These are phyloP conservation scores for Pythium aquatile DNA, from an alignment of 352 stramenopile genomes.

Conservation along the genomic window DNA sequence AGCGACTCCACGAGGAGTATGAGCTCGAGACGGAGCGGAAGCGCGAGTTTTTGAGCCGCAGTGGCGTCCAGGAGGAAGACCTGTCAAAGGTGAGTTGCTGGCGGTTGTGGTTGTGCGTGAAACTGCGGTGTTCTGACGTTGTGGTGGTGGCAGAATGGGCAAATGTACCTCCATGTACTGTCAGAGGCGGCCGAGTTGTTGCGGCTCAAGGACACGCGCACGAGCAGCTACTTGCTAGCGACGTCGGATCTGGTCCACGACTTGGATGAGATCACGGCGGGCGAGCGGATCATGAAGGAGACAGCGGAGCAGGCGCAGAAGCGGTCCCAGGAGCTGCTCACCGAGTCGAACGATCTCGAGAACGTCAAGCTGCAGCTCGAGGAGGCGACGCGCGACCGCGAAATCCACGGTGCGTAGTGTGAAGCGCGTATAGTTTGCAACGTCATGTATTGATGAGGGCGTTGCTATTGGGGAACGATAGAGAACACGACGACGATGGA, in stretches of 20 bases:
- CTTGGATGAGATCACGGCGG: constrained; percentile 18
- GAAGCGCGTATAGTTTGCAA: too few species aligned
- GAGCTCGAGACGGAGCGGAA: constrained; percentile 38
- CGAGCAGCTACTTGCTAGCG: constrained; percentile 40
- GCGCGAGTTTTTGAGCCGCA: constrained; percentile 28
- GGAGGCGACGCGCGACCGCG: constrained; percentile 32
- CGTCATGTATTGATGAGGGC: too few species aligned
- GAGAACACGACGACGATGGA: constrained; percentile 45
- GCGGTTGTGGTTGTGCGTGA: background rate
- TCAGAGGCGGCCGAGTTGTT: constrained; percentile 41
- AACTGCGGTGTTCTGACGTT: background rate
- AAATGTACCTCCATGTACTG: constrained; percentile 49
- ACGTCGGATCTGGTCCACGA: constrained; percentile 29
- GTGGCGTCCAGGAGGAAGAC: constrained; percentile 38
- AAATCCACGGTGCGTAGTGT: constrained; percentile 30
- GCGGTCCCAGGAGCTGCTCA: constrained; percentile 30
- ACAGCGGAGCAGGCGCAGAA: constrained; percentile 7
- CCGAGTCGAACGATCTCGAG: constrained; percentile 32
- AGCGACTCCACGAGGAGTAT: constrained; percentile 30
- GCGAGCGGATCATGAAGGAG: constrained; percentile 11
- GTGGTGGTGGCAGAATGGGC: constrained; percentile 33
- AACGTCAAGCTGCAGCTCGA: constrained; percentile 31
- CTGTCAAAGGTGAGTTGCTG: constrained; percentile 36
- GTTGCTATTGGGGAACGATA: constrained; percentile 4
- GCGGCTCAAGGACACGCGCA: constrained; percentile 35